Evolutionary conservation across 2,329 filamentous ascomycete species (phyloP), one percentile per base, ranked within the genome.

Genomic region (Fusarium pseudoanthophilum): DNA sequence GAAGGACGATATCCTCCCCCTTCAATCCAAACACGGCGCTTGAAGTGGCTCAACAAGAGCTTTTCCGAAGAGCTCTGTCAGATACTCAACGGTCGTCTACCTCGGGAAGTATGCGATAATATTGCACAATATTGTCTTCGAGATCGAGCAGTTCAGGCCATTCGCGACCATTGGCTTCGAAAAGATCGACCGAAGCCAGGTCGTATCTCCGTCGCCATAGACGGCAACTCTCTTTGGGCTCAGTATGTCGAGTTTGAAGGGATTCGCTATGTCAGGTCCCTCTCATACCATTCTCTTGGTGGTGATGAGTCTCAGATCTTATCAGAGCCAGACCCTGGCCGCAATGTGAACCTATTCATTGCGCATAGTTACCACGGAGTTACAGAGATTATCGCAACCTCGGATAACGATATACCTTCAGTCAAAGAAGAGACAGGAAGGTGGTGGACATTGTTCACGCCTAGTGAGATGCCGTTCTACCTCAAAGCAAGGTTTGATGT

Each of bases 21-120:
- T 1, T 24, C 15, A 18, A 16, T 16, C 40, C 6, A 43, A 24
- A 18, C 7, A 5, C n/a, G n/a, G 1, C 42, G 42, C 11, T 15
- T 45, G 42, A 20, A 26, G 0, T 45, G 42, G 42, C 11, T 45
- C 0, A 20, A 45, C 5, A 26, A 20, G 42, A 45, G 1, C 11
- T 45, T 45, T 9, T 18, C 42, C 13, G n/a, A 26, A 20, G 0
- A 4, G 0, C 42, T 45, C 4, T 5, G 0, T 0, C n/a, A 26
- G n/a, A 45, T 1, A 9, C 0, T 26, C n/a, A 18, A 2, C 0
- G 0, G 2, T 2, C 11, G 42, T 9, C 42, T 26, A 0, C 42
- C 42, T 0, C 4, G 11, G 0, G 42, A 45, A 45, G 42, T 45
- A 0, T 45, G 42, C 16, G 42, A 45, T 0, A 26, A 9, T 0